Evolutionary conservation across 495 filamentous ascomycete genomes (phyloP).

Genomic region (Cercophora scortea): DNA sequence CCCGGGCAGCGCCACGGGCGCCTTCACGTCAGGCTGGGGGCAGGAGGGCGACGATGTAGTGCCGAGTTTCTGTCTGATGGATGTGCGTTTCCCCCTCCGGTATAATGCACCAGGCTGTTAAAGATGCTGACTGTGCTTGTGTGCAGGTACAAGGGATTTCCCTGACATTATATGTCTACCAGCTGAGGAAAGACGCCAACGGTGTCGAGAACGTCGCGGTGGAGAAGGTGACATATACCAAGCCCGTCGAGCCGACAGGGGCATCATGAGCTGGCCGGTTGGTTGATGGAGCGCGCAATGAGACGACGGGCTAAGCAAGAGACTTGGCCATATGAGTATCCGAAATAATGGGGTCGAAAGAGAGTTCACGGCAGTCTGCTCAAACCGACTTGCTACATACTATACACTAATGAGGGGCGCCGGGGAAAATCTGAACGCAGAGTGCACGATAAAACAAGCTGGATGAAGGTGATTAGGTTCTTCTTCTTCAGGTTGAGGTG

Average conservation of each 20-base stretch:
- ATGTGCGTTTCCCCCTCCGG: conserved; percentile 56
- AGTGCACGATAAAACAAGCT: no score
- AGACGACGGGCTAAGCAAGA: no score
- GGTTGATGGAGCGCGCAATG: no score
- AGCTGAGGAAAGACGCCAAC: conserved; percentile 80
- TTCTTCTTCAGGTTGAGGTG: no score
- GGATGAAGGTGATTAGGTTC: no score
- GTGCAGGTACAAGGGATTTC: conserved; percentile 92
- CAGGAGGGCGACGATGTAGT: conserved; percentile 69
- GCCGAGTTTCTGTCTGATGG: conserved; percentile 98
- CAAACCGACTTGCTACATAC: no score
- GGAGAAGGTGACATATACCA: conserved; percentile 96
- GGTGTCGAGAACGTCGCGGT: conserved; percentile 89
- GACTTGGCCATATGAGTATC: no score
- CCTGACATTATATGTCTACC: conserved; percentile 94
- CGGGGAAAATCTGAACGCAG: no score
- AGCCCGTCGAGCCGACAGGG: conserved; percentile 53
- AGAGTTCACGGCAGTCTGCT: no score
- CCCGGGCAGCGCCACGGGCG: conserved; percentile 88
- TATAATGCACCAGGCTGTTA: background rate
- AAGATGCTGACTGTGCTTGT: conserved; percentile 3
- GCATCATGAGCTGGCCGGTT: conserved; percentile 20
- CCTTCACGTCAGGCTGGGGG: conserved; percentile 60
- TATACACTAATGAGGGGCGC: no score
- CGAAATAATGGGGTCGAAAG: no score